These are phyloP conservation scores for Starmerella geochares DNA, from an alignment of 805 yeast species.

Conservation along the genomic window DNA sequence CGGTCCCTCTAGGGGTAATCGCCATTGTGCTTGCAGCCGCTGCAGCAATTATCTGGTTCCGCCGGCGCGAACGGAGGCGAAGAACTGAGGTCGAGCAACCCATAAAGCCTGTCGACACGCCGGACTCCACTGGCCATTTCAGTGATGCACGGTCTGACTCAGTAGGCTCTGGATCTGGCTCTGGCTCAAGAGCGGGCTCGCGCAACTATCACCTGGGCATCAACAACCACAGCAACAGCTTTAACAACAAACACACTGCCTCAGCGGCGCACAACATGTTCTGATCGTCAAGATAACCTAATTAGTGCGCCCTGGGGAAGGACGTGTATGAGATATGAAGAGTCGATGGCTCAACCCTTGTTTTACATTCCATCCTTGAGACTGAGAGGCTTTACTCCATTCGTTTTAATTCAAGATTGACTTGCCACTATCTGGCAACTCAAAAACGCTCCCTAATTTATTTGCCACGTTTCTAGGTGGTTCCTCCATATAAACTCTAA, in stretches of 20 bases:
- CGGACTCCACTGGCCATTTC: background rate
- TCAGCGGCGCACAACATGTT: constrained; percentile 19
- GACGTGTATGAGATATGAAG: background rate
- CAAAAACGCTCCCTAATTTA: background rate
- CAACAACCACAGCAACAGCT: background rate
- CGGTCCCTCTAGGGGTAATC: constrained; percentile 19
- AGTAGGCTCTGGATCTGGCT: background rate
- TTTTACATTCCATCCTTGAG: background rate
- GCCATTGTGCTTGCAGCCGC: constrained; percentile 7
- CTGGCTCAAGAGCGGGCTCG: background rate
- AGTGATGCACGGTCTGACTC: background rate
- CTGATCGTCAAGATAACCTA: background rate
- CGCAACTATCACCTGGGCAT: background rate
- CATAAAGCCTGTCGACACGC: constrained; percentile 1
- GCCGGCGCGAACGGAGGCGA: constrained; percentile 7
- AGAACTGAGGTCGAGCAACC: constrained; percentile 3
- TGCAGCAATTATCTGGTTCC: background rate
- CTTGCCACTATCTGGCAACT: background rate
- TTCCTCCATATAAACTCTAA: no score
- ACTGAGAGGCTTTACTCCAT: background rate
- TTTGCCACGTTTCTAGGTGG: no score
- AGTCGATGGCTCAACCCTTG: background rate
- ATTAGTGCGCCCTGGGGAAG: background rate
- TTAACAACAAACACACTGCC: constrained; percentile 6
- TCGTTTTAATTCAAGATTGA: background rate